These are phyloP conservation scores for Clarkia xantiana DNA, from an alignment of 345 rosid genomes.

Conservation along the genomic window DNA sequence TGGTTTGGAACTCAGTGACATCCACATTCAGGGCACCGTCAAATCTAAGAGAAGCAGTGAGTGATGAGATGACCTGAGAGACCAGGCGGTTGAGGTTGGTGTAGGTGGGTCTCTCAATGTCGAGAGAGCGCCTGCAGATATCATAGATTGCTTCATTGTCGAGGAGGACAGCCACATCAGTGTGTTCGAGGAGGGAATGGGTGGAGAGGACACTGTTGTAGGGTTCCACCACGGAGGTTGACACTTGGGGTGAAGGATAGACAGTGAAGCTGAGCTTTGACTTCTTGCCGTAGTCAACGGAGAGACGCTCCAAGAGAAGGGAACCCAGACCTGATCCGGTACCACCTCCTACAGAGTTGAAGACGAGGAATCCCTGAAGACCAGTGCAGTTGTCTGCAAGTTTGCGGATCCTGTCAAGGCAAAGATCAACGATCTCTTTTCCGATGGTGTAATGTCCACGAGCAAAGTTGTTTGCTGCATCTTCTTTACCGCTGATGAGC, in stretches of 20 bases:
- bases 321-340: conserved; percentile 54
- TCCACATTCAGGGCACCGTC: conserved; percentile 53
- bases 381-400: conserved; percentile 54
- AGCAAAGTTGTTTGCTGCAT: conserved; percentile 48
- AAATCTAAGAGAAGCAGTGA: conserved; percentile 46
- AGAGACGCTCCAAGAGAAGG: conserved; percentile 44
- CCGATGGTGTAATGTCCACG: conserved; percentile 51
- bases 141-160: conserved; percentile 50
- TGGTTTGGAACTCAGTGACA: conserved; percentile 54
- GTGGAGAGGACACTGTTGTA: conserved; percentile 48
- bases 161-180: conserved; percentile 39
- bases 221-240: conserved; percentile 44
- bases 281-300: conserved; percentile 47
- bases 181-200: conserved; percentile 49
- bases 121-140: conserved; percentile 49
- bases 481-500: conserved; percentile 46
- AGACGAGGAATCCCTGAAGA: conserved; percentile 45
- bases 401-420: conserved; percentile 43
- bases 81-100: conserved; percentile 46
- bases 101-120: conserved; percentile 47
- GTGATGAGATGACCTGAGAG: conserved; percentile 54
- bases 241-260: conserved; percentile 48
- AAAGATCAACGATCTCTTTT: conserved; percentile 46
- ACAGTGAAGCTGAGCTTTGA: conserved; percentile 48
- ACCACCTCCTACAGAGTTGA: conserved; percentile 54